Base-by-base conservation (phyloP, 2,329 filamentous ascomycete genomes). In the Claviceps humidiphila region DNA sequence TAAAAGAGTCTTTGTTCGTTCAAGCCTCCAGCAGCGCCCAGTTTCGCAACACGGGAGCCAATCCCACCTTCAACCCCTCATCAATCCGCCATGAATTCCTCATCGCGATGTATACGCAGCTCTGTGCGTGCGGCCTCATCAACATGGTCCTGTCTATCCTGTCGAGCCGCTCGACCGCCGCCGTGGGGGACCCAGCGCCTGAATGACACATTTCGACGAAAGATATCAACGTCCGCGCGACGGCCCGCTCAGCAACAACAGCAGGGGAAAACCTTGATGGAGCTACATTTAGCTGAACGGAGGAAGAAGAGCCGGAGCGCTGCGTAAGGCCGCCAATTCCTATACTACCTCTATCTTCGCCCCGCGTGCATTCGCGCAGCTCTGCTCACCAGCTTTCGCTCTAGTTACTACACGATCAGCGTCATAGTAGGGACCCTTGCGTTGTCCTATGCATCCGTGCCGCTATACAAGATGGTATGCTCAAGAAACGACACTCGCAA, bases 401-500 rank as follows among this genome's bases (percentile, higher is more conserved):
- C 24, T 24, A 86, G 82, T 67, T 84, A 81, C 71, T 93, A 91
- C 65, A 80, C 82, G 14, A 68, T 90, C 56, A 89, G 85, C 64
- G 73, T 88, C 56, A 89, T 91, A 53, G 70, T 93, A 50, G 87
- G 85, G 52, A 90, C 87, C 5, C 83, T 89, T 20, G 86, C 86
- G 3, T 71, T 93, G 39, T 85, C 86, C 1, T 93, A 93, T 63
- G 87, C 87, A 59, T 89, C 85, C 11, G 88, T 93, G 48, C 88
- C 88, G 1, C 72, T 93, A 65, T 94, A 94, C 69, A 91, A 91
- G 68, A 91, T 89, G 84, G 85, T 87, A 66, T 42, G 13, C n/a
- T 20, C 22, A 14, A 13, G 9, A 22, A 24, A 14, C 17, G 14
- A 38, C 17, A n/a, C 30, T 9, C n/a, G 6, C 34, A 11, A 20